Evolutionary conservation across 495 filamentous ascomycete genomes (phyloP), one percentile per base, ranked within the genome.

Genomic region (Stereocaulon alpinum): DNA sequence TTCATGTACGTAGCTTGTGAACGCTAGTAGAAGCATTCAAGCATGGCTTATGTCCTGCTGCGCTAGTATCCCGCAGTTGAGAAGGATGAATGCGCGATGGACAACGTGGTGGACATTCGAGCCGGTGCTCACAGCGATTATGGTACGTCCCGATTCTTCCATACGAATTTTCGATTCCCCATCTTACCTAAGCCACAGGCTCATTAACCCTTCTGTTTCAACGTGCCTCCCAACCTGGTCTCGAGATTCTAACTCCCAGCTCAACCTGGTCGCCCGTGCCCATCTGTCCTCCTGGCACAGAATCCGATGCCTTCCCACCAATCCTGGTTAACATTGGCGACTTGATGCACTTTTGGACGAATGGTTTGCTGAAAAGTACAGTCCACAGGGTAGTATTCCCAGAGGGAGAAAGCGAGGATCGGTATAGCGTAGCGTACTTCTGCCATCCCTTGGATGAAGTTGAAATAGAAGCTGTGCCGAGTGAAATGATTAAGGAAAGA

Each of bases 271-370:
- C 74, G 0, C 67, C 76, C 43, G 76, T 77, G 7, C 74, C 74
- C 34, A 72, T 78, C n/a, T 66, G 70, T 11, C 76, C 75, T 0
- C 42, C 56, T 6, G 68, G 73, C 3, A 80, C 78, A 9, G 72
- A 80, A 50, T 61, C 66, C 20, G 82, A 81, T 64, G 71, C 75
- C 1, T 75, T 77, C 43, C 86, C 87, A 29, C 89, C 93, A 0
- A 90, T 97, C 43, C 75, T 96, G 15, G 83, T 96, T 29, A 98
- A 97, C 66, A 91, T 96, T 37, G 93, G 91, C 3, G 93, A 98
- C 67, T 66, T 96, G 50, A 80, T 98, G 6, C 84, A 82, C 22
- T 90, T 94, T 66, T 98, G 93, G 93, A 96, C 93, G 2, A 83
- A 85, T 54, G 90, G 90, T 3, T 66, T 96, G 51, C 75, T 96